Percentiles rank a stretch among this genome's conserved stretches.
phyloP scores from a whole-genome alignment of 2,329 filamentous ascomycete genomes.

The Bipolaris zeicola region DNA sequence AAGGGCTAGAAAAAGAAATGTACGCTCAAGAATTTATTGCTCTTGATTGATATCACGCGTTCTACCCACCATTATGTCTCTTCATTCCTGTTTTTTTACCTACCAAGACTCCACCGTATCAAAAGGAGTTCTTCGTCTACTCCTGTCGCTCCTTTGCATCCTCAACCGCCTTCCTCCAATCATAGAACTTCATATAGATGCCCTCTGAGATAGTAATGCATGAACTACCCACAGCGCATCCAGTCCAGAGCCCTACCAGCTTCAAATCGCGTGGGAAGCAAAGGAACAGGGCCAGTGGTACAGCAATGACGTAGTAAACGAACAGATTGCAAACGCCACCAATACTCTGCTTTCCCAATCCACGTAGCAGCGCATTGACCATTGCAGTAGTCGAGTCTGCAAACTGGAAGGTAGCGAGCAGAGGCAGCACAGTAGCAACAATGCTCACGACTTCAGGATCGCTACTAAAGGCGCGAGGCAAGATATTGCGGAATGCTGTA shows the following conservation, averaged over 20 bases:
- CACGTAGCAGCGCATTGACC: slow-evolving; percentile 46
- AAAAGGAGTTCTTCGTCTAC: slow-evolving; percentile 1
- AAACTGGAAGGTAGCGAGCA: slow-evolving; percentile 47
- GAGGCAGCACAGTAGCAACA: slow-evolving; percentile 41
- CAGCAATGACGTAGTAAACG: slow-evolving; percentile 48
- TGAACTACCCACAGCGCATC: slow-evolving; percentile 41
- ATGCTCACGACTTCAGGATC: slow-evolving; percentile 45
- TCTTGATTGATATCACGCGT: neutral
- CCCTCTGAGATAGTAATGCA: slow-evolving; percentile 45
- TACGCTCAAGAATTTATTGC: neutral
- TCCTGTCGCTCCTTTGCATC: slow-evolving; percentile 39
- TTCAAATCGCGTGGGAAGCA: slow-evolving; percentile 46
- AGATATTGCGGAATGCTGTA: slow-evolving; percentile 34
- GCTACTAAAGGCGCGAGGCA: slow-evolving; percentile 43
- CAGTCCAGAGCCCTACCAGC: slow-evolving; percentile 47
- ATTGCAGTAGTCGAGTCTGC: slow-evolving; percentile 47
- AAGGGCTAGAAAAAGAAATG: neutral
- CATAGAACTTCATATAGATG: slow-evolving; percentile 36
- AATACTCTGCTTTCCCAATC: slow-evolving; percentile 47
- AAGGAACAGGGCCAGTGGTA: slow-evolving; percentile 45
- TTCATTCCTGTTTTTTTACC: neutral
- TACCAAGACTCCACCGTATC: neutral
- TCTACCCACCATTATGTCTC: neutral
- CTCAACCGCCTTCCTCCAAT: slow-evolving; percentile 41
- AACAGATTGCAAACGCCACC: slow-evolving; percentile 48